phyloP scores from a whole-genome alignment of 805 yeast species.

The Saturnispora bothae region DNA sequence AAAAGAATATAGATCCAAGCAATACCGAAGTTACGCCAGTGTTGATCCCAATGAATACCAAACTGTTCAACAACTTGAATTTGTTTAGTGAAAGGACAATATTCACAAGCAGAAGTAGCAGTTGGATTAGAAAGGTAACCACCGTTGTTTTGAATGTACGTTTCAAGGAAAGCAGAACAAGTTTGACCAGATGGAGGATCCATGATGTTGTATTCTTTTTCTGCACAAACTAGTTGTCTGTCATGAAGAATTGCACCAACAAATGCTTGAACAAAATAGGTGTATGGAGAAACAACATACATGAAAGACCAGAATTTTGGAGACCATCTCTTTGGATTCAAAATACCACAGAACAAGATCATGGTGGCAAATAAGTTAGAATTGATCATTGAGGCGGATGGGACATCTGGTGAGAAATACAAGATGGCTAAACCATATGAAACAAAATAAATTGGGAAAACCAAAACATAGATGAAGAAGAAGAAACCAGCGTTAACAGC shows the following conservation, averaged over 20 bases:
- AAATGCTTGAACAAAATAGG: conserved; percentile 56
- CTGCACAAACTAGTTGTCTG: conserved; percentile 37
- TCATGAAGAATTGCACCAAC: conserved; percentile 40
- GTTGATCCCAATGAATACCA: conserved; percentile 33
- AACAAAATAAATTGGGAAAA: conserved; percentile 37
- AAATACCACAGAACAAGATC: conserved; percentile 58
- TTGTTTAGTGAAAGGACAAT: conserved; percentile 35
- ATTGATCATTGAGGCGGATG: conserved; percentile 52
- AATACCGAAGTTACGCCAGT: conserved; percentile 63
- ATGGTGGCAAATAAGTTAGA: conserved; percentile 47
- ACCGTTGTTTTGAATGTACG: conserved; percentile 30
- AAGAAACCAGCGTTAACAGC: conserved; percentile 39
- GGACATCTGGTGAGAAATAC: conserved; percentile 54
- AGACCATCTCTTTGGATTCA: conserved; percentile 45
- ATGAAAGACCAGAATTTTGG: conserved; percentile 79
- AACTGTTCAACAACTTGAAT: conserved; percentile 35
- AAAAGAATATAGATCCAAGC: conserved; percentile 46
- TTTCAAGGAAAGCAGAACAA: conserved; percentile 43
- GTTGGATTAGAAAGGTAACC: conserved; percentile 51
- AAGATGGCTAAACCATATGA: conserved; percentile 46
- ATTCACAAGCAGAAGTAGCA: conserved; percentile 39
- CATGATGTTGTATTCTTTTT: conserved; percentile 37
- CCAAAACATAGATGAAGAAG: conserved; percentile 25
- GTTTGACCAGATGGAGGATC: conserved; percentile 51
- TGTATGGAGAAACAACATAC: conserved; percentile 62